Conservation (phyloP, 2,329 filamentous ascomycete genomes). For the Phaeosphaeria sp. region DNA sequence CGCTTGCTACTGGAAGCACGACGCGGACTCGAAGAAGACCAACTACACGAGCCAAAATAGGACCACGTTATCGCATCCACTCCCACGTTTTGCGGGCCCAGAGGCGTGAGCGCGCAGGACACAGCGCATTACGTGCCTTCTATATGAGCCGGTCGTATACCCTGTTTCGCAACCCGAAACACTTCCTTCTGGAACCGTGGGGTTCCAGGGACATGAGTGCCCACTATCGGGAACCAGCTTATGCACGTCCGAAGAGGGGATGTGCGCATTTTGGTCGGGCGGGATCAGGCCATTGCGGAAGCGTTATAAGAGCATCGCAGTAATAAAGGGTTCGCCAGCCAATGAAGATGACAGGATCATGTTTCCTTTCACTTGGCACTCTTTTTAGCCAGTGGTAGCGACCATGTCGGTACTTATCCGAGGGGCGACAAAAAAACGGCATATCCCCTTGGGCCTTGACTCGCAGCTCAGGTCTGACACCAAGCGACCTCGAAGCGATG, state of each 20-base stretch:
- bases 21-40: not conserved
- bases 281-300: slow-evolving; percentile 1
- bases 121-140: slow-evolving; percentile 3
- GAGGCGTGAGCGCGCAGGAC: slow-evolving; percentile 2
- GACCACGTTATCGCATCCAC: slow-evolving; percentile 1
- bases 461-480: not conserved
- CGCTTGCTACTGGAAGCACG: not conserved
- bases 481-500: not conserved
- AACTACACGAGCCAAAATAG: not conserved
- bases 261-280: slow-evolving; percentile 3
- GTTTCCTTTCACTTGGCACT: not conserved
- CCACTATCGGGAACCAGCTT: slow-evolving; percentile 1
- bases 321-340: not conserved
- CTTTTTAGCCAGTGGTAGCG: not conserved
- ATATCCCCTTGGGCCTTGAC: not conserved
- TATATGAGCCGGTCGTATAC: slow-evolving; percentile 10
- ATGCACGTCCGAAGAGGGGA: slow-evolving; percentile 12
- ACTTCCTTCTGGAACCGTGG: slow-evolving; percentile 11
- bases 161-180: slow-evolving; percentile 11
- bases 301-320: slow-evolving; percentile 5
- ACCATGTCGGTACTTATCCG: slow-evolving; percentile 1
- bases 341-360: slow-evolving; percentile 1
- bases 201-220: slow-evolving; percentile 3
- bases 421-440: not conserved
- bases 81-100: not conserved